phyloP scores from a whole-genome alignment of 495 filamentous ascomycete species.

The Rhypophila decipiens region DNA sequence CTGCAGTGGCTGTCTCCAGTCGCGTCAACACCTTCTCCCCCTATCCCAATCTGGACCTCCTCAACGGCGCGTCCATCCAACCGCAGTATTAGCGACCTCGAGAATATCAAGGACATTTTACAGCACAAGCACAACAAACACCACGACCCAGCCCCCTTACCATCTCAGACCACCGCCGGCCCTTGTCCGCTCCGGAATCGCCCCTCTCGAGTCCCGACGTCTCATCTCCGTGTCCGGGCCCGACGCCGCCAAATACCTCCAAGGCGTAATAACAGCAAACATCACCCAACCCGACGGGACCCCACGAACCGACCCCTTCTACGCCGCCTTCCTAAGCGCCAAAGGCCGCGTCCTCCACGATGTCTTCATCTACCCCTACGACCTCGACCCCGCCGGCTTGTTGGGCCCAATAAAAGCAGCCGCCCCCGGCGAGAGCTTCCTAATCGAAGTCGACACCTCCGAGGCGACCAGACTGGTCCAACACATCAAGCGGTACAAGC shows the following conservation, averaged over 20 bases:
- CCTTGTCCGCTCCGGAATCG: constrained; percentile 39
- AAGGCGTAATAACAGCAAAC: constrained; percentile 77
- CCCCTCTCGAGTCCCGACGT: constrained; percentile 59
- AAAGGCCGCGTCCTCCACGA: constrained; percentile 80
- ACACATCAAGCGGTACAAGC: constrained; percentile 76
- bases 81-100: too few species aligned
- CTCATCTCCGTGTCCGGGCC: constrained; percentile 71
- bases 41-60: too few species aligned
- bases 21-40: neutral
- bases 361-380: constrained; percentile 73
- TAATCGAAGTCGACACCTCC: constrained; percentile 73
- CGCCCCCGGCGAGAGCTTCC: constrained; percentile 51
- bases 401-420: too few species aligned
- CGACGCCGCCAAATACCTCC: constrained; percentile 78
- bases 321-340: constrained; percentile 79
- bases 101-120: too few species aligned
- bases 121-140: neutral
- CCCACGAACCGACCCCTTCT: constrained; percentile 41
- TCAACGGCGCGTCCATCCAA: too few species aligned
- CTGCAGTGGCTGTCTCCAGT: neutral
- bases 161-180: neutral
- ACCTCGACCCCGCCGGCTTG: neutral
- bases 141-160: neutral
- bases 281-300: constrained; percentile 34
- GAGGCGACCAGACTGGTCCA: constrained; percentile 54